Conservation (phyloP, 129 eudicot genomes). For the Rutidosis leptorrhynchoides region DNA sequence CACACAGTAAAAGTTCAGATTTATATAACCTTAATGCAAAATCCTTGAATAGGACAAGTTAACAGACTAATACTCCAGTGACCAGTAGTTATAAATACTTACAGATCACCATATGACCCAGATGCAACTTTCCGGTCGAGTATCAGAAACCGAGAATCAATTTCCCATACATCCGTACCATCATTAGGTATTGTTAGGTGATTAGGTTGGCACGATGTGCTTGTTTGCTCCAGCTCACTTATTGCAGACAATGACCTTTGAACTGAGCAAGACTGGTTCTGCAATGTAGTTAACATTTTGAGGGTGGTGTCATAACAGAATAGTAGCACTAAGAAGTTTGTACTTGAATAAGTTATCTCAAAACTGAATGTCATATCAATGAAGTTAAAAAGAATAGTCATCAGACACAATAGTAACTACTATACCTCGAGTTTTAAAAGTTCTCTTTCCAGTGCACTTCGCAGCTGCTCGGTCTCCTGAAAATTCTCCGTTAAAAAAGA, state of each 20-base stretch:
- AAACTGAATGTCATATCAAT: background rate
- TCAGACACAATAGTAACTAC: background rate
- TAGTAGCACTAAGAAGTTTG: background rate
- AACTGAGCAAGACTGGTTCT: conserved; percentile 70
- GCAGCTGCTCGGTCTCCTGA: conserved; percentile 86
- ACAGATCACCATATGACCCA: conserved; percentile 96
- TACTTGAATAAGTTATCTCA: background rate
- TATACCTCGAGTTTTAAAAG: conserved; percentile 67
- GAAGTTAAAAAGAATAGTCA: background rate
- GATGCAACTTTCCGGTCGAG: conserved; percentile 89
- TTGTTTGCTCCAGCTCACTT: conserved; percentile 47
- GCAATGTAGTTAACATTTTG: conserved; percentile 15
- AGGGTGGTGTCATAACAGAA: background rate
- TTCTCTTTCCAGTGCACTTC: conserved; percentile 59
- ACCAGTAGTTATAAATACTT: conserved; percentile 37
- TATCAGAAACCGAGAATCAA: conserved; percentile 66
- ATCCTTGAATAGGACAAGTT: background rate
- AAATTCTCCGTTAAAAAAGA: conserved; percentile 3
- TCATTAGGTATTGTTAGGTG: conserved; percentile 78
- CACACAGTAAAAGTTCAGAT: conserved; percentile 13
- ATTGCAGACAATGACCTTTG: conserved; percentile 42
- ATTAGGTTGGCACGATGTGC: conserved; percentile 39
- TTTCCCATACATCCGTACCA: conserved; percentile 98
- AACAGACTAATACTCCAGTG: too few relatives aligned
- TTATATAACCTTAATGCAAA: conserved; percentile 7